Conservation (phyloP, 2,329 filamentous ascomycete species). For the Blastomyces parvus region DNA sequence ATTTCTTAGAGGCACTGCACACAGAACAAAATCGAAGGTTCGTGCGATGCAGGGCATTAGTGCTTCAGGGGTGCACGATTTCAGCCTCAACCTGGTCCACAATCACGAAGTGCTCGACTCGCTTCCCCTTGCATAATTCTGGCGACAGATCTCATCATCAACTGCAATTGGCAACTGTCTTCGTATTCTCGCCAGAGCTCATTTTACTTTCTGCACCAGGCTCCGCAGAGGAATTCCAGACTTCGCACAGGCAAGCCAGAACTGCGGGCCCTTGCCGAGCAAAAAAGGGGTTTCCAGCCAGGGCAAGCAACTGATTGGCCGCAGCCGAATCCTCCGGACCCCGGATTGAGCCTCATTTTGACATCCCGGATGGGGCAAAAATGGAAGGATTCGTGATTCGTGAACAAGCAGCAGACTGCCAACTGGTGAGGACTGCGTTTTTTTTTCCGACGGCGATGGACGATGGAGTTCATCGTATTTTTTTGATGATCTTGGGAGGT, state of each 20-base stretch:
- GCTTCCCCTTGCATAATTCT: neutral
- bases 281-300: neutral
- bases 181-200: neutral
- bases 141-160: neutral
- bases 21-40: neutral
- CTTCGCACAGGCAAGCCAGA: too few relatives aligned
- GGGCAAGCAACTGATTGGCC: neutral
- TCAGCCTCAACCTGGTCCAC: neutral
- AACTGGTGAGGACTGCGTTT: too few relatives aligned
- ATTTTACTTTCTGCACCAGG: neutral
- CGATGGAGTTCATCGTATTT: neutral
- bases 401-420: too few relatives aligned
- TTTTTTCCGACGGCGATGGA: too few relatives aligned
- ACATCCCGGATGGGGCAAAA: neutral
- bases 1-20: neutral
- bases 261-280: neutral
- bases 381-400: too few relatives aligned
- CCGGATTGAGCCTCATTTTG: neutral
- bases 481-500: too few relatives aligned
- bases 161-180: neutral
- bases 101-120: neutral
- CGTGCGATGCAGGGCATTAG: neutral
- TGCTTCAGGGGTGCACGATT: neutral
- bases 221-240: neutral
- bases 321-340: neutral